These are phyloP conservation scores for Fusarium sp. DNA, from an alignment of 2,329 filamentous ascomycete genomes.

Conservation along the genomic window DNA sequence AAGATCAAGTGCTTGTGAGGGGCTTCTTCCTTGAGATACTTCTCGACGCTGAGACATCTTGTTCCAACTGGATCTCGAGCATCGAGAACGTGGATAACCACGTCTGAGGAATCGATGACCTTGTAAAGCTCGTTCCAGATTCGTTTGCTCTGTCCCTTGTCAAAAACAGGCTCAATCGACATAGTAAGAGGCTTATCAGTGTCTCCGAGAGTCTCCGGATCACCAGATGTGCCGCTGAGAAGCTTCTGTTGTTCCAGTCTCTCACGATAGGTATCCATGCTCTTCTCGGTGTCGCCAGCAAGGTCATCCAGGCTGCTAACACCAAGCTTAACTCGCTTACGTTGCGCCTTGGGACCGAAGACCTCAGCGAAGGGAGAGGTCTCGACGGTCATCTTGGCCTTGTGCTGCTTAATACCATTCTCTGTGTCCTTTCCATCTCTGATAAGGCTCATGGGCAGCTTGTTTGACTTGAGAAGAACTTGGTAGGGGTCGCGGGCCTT, in stretches of 20 bases:
- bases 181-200: slow-evolving; percentile 58
- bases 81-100: slow-evolving; percentile 94
- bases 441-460: slow-evolving; percentile 95
- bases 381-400: slow-evolving; percentile 93
- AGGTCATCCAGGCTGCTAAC: slow-evolving; percentile 85
- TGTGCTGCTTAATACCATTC: slow-evolving; percentile 90
- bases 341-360: slow-evolving; percentile 91
- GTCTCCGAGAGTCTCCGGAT: slow-evolving; percentile 60
- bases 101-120: slow-evolving; percentile 94
- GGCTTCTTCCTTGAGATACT: slow-evolving; percentile 91
- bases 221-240: slow-evolving; percentile 74
- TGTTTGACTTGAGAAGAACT: slow-evolving; percentile 96
- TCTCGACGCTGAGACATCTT: slow-evolving; percentile 79
- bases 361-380: slow-evolving; percentile 85
- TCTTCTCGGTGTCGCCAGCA: slow-evolving; percentile 80
- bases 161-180: slow-evolving; percentile 87
- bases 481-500: slow-evolving; percentile 90
- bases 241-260: slow-evolving; percentile 81
- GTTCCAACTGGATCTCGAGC: slow-evolving; percentile 91
- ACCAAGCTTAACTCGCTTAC: slow-evolving; percentile 90
- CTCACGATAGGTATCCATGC: slow-evolving; percentile 83
- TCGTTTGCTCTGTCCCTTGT: slow-evolving; percentile 92
- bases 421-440: slow-evolving; percentile 73
- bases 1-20: slow-evolving; percentile 88
- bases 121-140: slow-evolving; percentile 98